A percentile compares a stretch with the other conserved stretches of the same genome.
These are phyloP conservation scores for Diaporthe citrichinensis DNA, from an alignment of 2,329 filamentous ascomycete genomes.

Conservation along the genomic window DNA sequence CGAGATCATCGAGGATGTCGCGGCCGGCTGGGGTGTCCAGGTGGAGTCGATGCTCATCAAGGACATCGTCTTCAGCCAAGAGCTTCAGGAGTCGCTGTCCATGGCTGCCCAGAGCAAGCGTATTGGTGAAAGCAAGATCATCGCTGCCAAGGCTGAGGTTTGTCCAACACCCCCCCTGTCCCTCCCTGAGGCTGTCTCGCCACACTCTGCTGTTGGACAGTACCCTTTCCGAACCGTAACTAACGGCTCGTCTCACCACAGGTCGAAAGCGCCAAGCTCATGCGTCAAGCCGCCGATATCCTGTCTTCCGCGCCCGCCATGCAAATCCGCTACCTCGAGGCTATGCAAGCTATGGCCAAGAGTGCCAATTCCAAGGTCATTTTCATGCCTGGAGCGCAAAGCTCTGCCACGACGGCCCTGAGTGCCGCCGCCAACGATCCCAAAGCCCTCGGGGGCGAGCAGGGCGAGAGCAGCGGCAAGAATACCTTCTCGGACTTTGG, in stretches of 20 bases:
- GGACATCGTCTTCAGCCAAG: constrained; percentile 97
- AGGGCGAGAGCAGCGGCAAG: constrained; percentile 59
- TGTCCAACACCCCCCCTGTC: not conserved
- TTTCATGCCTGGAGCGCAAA: constrained; percentile 78
- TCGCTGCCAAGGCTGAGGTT: constrained; percentile 91
- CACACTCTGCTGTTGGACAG: not conserved
- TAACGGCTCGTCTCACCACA: no score
- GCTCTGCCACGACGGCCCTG: constrained; percentile 62
- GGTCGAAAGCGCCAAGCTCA: constrained; percentile 95
- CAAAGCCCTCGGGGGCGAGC: constrained; percentile 50
- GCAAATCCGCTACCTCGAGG: constrained; percentile 98
- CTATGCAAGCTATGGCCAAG: constrained; percentile 99
- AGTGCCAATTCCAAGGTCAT: constrained; percentile 89
- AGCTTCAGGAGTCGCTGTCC: constrained; percentile 94
- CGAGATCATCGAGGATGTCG: constrained; percentile 98
- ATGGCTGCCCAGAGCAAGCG: constrained; percentile 99
- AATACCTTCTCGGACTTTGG: constrained; percentile 64
- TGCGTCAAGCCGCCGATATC: constrained; percentile 94
- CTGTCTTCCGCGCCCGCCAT: constrained; percentile 92
- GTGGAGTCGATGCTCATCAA: constrained; percentile 99
- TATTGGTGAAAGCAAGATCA: constrained; percentile 98
- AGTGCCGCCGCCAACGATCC: constrained; percentile 59
- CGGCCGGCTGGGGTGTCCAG: constrained; percentile 92
- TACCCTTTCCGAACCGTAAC: not conserved
- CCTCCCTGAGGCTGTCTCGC: no score